Base-by-base conservation (phyloP, 768 basidiomycete species). In the Leucocoprinus leucothites region DNA sequence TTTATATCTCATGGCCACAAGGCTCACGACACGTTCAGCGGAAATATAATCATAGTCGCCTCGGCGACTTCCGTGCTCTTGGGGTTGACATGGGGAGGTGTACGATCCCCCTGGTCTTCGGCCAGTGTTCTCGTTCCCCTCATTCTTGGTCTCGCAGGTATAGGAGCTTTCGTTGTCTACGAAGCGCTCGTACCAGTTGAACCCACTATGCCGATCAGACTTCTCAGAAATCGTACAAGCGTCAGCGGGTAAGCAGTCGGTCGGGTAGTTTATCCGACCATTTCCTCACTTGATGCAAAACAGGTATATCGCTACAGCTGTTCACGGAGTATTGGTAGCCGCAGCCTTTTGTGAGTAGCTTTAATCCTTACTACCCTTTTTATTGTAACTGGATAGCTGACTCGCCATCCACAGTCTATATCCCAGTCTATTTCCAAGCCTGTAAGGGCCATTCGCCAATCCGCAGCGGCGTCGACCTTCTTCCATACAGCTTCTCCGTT, bases 11-110 rank as follows among this genome's bases (percentile, higher is more conserved):
- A 41, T 58, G 9, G 38, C 41, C 25, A 3, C n/a, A 16, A 14
- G 16, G 16, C 14, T 48, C 42, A 41, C 1, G 8, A 36, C 18
- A 21, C 50, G 9, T 51, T 16, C 52, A 75, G 79, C 16, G 80
- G 79, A 11, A 79, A 77, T 49, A 34, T 72, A 3, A 59, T 80
- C 7, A 60, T 80, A 7, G 67, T 79, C 7, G 60, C 64, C 1
- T 62, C 67, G 14, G 67, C 77, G 1, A 64, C 62, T 2, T 60
- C 69, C 1, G 58, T 54, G 16, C 66, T 75, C 21, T 62, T 80
- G 35, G 79, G 60, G 0, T 62, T 84, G 3, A 80, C 77, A 1
- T 82, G 77, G 77, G 82, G 74, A 31, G 81, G 82, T 1, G 64
- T 73, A 26, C 53, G 58, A 0, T 74, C 68, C 53, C 59, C 74